Evolutionary conservation across 1,139 yeast genomes (phyloP), one percentile per base, ranked within the genome.

Genomic region (Yamadazyma songkhlaensis): DNA sequence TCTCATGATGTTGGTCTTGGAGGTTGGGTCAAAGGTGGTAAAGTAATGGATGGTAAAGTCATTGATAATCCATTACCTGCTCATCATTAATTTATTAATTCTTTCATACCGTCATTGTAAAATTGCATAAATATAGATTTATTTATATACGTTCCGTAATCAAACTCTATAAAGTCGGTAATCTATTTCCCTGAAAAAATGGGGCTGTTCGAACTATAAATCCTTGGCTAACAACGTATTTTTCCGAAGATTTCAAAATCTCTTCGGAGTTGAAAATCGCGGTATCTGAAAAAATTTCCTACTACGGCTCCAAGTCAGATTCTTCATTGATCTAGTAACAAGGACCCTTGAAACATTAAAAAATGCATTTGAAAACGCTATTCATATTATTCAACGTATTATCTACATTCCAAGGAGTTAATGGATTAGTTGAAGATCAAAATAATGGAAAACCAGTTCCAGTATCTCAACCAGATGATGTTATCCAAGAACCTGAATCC

Each of bases 11-110:
- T 82, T 35, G 57, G 71, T 17, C 73, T 74, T 43, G 95, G 95
- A 56, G 95, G 95, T 32, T 86, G 95, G 95, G 73, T 79, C 40
- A 72, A 75, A 31, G 74, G 72, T 27, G 78, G 87, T 39, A 71
- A 71, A 42, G 73, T 86, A 40, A 64, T 64, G 49, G 81, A 81
- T 43, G 95, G 95, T 49, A 60, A 59, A 46, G 89, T 84, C 38
- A 66, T 75, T 36, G 84, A 80, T 39, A 77, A 80, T 53, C 85
- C 87, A 42, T 53, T 69, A 40, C 77, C 77, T 32, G 58, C 70
- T 41, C 64, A 62, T 43, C 76, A 70, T 54, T 60, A 55, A 32
- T 14, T 15, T 8, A 29, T 22, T 12, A 9, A 17, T 27, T 27
- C 15, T 15, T 32, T 26, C 17, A 32, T 26, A 9, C n/a, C 9